A percentile compares a stretch with the other conserved stretches of the same genome.
Conservation (phyloP, 1,284 basidiomycete genomes). For the Leccinum pachyderme region DNA sequence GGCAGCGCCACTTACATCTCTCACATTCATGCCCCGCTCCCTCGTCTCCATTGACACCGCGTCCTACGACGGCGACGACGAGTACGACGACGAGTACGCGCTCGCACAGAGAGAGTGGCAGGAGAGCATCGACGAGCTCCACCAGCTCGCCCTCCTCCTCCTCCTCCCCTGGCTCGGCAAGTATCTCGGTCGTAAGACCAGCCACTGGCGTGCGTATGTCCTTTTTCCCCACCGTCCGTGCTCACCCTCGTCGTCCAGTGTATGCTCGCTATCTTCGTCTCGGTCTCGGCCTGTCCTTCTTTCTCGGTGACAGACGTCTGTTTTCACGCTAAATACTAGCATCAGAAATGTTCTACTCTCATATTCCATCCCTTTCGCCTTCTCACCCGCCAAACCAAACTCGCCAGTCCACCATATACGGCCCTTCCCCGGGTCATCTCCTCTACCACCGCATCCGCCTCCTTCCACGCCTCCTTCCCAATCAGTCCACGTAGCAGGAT, state of each 20-base stretch:
- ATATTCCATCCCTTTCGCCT: conserved; percentile 30
- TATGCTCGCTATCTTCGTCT: conserved; percentile 70
- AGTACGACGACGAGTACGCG: conserved; percentile 69
- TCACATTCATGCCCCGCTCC: conserved; percentile 40
- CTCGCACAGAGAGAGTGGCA: conserved; percentile 91
- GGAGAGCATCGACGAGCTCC: conserved; percentile 82
- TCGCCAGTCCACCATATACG: conserved; percentile 39
- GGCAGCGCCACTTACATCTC: conserved; percentile 6
- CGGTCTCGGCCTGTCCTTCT: conserved; percentile 67
- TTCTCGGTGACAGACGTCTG: conserved; percentile 44
- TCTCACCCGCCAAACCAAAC: conserved; percentile 40
- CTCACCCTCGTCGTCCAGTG: conserved; percentile 41
- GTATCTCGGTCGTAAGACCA: conserved; percentile 83
- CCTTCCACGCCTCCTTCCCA: conserved; percentile 49
- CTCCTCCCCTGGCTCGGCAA: conserved; percentile 86
- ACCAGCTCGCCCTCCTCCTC: conserved; percentile 76
- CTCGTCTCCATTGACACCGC: conserved; percentile 45
- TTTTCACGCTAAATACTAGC: conserved; percentile 19
- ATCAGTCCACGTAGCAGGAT: conserved; percentile 65
- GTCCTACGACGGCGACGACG: conserved; percentile 58
- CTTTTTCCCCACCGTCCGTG: conserved; percentile 5
- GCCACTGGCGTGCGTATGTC: conserved; percentile 71
- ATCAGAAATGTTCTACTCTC: conserved; percentile 29
- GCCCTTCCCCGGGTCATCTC: conserved; percentile 51
- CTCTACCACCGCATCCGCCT: conserved; percentile 57